Evolutionary conservation across 2,329 filamentous ascomycete species (phyloP).

Genomic region (Monascus ruber): DNA sequence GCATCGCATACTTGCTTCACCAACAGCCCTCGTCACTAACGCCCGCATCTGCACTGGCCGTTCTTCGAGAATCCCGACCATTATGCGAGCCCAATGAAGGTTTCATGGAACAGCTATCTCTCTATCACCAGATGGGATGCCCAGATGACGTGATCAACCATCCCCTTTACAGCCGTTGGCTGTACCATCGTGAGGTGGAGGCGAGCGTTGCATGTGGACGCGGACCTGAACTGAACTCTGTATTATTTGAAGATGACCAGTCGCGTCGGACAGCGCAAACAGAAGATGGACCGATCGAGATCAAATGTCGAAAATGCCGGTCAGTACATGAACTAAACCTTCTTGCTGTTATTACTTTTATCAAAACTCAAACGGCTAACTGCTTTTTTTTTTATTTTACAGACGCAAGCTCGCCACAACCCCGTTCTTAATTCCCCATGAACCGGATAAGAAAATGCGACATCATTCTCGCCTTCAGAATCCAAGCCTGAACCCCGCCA

Average conservation of each 20-base stretch:
- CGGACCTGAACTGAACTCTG: slow-evolving; percentile 62
- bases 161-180: slow-evolving; percentile 69
- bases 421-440: slow-evolving; percentile 58
- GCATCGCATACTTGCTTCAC: slow-evolving; percentile 73
- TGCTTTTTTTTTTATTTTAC: slow-evolving; percentile 1
- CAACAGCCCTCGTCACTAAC: slow-evolving; percentile 45
- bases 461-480: slow-evolving; percentile 2
- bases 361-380: not conserved
- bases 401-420: slow-evolving; percentile 52
- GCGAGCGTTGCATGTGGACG: slow-evolving; percentile 60
- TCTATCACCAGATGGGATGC: slow-evolving; percentile 82
- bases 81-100: slow-evolving; percentile 82
- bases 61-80: slow-evolving; percentile 58
- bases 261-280: slow-evolving; percentile 9
- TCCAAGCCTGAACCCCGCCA: slow-evolving; percentile 11
- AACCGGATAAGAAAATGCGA: too few species aligned
- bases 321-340: slow-evolving; percentile 29
- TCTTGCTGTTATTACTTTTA: too few species aligned
- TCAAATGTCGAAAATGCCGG: slow-evolving; percentile 88
- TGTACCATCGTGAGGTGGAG: slow-evolving; percentile 55
- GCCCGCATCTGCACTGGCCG: slow-evolving; percentile 54
- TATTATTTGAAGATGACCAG: slow-evolving; percentile 59
- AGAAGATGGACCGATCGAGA: slow-evolving; percentile 36
- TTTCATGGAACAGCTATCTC: slow-evolving; percentile 77
- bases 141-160: slow-evolving; percentile 57